phyloP scores from a whole-genome alignment of 1,139 yeast species.

The Tardiomyces depauwii region DNA sequence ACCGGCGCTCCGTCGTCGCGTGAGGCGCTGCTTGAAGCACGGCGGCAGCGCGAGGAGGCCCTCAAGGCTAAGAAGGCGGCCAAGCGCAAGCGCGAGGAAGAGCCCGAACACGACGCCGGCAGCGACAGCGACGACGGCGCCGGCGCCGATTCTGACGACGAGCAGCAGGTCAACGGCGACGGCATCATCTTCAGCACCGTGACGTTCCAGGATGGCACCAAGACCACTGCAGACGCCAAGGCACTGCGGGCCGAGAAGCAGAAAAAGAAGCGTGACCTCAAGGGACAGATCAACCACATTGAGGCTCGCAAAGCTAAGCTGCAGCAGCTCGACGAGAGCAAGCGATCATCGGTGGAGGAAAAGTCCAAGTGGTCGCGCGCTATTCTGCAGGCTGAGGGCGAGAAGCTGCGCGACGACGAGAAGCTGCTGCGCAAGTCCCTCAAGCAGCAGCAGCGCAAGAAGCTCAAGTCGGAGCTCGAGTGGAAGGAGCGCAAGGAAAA shows the following conservation, averaged over 20 bases:
- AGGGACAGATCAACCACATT: constrained; percentile 67
- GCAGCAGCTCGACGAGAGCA: constrained; percentile 49
- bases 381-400: constrained; percentile 80
- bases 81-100: constrained; percentile 35
- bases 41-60: constrained; percentile 29
- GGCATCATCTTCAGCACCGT: constrained; percentile 70
- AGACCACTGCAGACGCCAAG: constrained; percentile 66
- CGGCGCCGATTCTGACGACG: constrained; percentile 31
- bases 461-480: constrained; percentile 68
- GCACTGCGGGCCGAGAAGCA: constrained; percentile 47
- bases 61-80: constrained; percentile 31
- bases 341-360: constrained; percentile 48
- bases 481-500: constrained; percentile 73
- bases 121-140: constrained; percentile 13
- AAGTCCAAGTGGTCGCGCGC: constrained; percentile 82
- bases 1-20: constrained; percentile 66
- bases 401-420: constrained; percentile 81
- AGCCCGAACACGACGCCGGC: constrained; percentile 8
- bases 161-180: constrained; percentile 18
- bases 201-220: constrained; percentile 70
- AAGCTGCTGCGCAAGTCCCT: constrained; percentile 74
- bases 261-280: constrained; percentile 60
- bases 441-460: constrained; percentile 66
- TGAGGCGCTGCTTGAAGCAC: constrained; percentile 31
- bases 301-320: constrained; percentile 65